A percentile compares a stretch with the other conserved stretches of the same genome.
Evolutionary conservation across 2,329 filamentous ascomycete species (phyloP).

Genomic region (Ilyonectria sp.): DNA sequence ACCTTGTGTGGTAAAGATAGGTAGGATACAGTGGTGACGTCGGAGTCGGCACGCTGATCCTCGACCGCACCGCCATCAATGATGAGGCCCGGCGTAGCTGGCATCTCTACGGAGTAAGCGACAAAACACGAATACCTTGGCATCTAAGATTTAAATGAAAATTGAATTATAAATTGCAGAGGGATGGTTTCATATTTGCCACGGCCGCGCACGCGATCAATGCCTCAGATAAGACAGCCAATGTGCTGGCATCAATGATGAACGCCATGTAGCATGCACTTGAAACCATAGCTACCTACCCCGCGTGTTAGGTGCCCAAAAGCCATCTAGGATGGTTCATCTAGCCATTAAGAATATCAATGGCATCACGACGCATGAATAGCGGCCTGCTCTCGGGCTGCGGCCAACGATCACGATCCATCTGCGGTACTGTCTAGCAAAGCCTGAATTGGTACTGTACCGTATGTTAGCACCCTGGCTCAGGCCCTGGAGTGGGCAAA

Average conservation of each 20-base stretch:
- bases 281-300: background rate
- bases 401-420: background rate
- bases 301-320: background rate
- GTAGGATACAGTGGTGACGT: background rate
- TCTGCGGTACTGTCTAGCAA: background rate
- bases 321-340: too few relatives aligned
- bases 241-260: background rate
- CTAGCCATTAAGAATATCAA: background rate
- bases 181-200: background rate
- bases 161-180: too few relatives aligned
- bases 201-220: background rate
- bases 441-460: background rate
- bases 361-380: background rate
- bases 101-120: background rate
- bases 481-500: background rate
- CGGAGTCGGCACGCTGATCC: background rate
- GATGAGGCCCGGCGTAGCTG: background rate
- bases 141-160: background rate
- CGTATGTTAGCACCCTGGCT: background rate
- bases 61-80: background rate
- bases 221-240: background rate
- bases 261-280: background rate
- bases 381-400: background rate
- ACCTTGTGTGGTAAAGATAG: slow-evolving; percentile 1
- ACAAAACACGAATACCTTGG: background rate